Evolutionary conservation across 805 yeast genomes (phyloP), one percentile per base, ranked within the genome.

Genomic region (Myxozyma kluyveri): DNA sequence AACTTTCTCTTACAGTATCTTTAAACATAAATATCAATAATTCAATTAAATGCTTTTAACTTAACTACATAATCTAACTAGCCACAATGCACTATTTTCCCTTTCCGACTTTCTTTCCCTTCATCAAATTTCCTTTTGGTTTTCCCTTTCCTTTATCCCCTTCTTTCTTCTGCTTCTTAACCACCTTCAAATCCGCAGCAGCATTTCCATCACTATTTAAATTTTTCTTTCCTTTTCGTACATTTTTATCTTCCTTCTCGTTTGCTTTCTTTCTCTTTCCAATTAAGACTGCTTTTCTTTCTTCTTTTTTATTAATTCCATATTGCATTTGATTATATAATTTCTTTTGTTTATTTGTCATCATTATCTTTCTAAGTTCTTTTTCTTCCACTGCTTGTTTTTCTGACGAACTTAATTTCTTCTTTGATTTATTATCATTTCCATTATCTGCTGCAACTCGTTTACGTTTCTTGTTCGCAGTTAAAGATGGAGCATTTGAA

Each of bases 321-420:
- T 88, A 83, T 74, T 88, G 93, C 95, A 91, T 88, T 83, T 86
- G 86, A 75, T 86, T 86, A 77, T 93, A 93, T 61, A 90, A 76
- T 70, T 87, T 88, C 77, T 89, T 86, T 74, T 91, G 96, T 72
- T 91, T 93, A 75, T 89, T 89, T 63, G 91, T 80, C 99, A 93
- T 91, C 99, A 93, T 91, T 66, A 89, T 88, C 83, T 82, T 83
- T 76, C 87, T 87, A 75, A 91, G 80, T 61, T 90, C 93, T 74
- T 88, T 87, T 69, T 89, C 97, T 73, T 85, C 90, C 26, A 67
- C 67, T 40, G 73, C 81, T 57, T 81, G 85, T 43, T 79, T 80
- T 55, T 75, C 79, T 59, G 76, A 78, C 53, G 76, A 68, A 45
- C 69, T 22, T 29, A 33, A 21, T 36, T 52, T 46, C 42, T 37